Base-by-base conservation (phyloP, 2,329 filamentous ascomycete genomes). In the Dothideomycetidae sp. region DNA sequence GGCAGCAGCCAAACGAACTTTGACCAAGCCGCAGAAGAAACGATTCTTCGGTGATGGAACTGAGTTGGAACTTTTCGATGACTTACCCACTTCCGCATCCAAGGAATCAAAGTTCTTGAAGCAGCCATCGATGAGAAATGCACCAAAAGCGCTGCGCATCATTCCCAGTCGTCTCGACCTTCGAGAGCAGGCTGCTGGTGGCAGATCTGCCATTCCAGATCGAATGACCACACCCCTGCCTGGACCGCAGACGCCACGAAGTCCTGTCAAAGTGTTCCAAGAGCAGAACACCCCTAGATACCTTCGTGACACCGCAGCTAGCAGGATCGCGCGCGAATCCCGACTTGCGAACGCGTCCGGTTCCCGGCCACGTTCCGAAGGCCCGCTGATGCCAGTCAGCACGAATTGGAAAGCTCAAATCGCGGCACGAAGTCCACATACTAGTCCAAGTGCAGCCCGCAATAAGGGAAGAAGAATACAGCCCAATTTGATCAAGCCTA, bases 31-130 rank as follows among this genome's bases (percentile, higher is more conserved):
- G 3, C 68, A 73, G 23, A 68, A 75, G 29, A 66, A 68, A 42
- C 71, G 76, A 31, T 75, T 82, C 50, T 98, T 92, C 60, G 90
- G 90, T 10, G 84, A 94, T 56, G 90, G 90, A 11, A 81, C 79
- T 42, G 90, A 98, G 58, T 68, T 98, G 21, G 88, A 96, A 48
- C 76, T 72, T 2, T 96, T 98, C 54, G 90, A 98, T 54, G 90
- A 98, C 58, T 64, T 98, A 39, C 88, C 88, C 1, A 96, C 86
- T 0, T 94, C 86, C 11, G 75, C 71, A 10, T 74, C 79, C 42
- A 71, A 75, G 10, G 90, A 98, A 59, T 84, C 76, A 44, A 81
- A 75, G 49, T 98, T 75, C 52, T 67, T 85, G 44, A 92, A 86
- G 56, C 75, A 81, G 49, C 86, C 90, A 3, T 65, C 78, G 28